A percentile compares a stretch with the other conserved stretches of the same genome.
These are phyloP conservation scores for Reticulascus tulasneorum DNA, from an alignment of 2,329 filamentous ascomycete species.

Conservation along the genomic window DNA sequence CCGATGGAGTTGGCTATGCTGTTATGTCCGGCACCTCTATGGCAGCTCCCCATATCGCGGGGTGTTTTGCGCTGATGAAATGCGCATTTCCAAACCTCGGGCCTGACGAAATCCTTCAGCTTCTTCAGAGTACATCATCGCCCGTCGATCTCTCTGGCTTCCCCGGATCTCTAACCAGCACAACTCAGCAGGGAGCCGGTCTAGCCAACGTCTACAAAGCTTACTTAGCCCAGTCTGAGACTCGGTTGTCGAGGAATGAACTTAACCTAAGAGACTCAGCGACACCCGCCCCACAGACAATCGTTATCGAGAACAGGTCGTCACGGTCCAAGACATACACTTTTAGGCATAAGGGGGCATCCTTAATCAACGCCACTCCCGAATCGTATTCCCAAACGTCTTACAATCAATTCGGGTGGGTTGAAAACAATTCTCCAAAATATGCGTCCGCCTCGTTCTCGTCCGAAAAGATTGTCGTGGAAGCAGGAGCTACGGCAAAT, in stretches of 20 bases:
- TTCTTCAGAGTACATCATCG: conserved; percentile 5
- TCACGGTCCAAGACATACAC: conserved; percentile 4
- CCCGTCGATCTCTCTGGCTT: conserved; percentile 1
- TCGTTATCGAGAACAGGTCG: conserved; percentile 8
- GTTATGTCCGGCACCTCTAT: conserved; percentile 10
- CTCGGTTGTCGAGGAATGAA: conserved; percentile 3
- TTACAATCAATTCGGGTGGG: conserved; percentile 9
- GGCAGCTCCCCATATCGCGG: conserved; percentile 8
- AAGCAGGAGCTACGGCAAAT: conserved; percentile 1
- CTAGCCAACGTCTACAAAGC: conserved; percentile 7
- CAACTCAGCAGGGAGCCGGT: conserved; percentile 8
- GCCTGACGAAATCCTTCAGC: conserved; percentile 4
- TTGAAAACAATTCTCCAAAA: background rate
- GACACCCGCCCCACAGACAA: background rate
- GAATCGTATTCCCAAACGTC: background rate
- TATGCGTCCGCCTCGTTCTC: conserved; percentile 3
- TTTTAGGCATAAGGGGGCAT: conserved; percentile 4
- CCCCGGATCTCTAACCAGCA: conserved; percentile 1
- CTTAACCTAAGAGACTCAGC: conserved; percentile 6
- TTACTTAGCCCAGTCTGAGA: conserved; percentile 1
- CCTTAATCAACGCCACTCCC: conserved; percentile 4
- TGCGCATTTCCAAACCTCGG: conserved; percentile 1
- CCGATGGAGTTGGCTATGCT: conserved; percentile 8
- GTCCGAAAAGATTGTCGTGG: background rate
- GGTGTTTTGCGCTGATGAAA: conserved; percentile 7